Evolutionary conservation across 2,329 filamentous ascomycete genomes (phyloP).

Genomic region (Pestalotiopsis fici): DNA sequence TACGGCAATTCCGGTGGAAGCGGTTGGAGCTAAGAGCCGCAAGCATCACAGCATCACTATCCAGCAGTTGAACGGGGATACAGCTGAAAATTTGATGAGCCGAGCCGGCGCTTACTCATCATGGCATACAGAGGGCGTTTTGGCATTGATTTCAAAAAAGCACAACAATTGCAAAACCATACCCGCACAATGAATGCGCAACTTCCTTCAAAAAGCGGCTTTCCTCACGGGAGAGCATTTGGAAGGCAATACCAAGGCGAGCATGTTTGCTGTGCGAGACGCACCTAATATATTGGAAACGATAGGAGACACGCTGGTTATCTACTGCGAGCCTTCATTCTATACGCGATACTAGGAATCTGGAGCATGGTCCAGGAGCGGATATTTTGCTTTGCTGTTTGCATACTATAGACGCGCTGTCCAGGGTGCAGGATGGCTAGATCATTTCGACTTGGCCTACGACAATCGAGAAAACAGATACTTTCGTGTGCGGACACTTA

Average conservation of each 20-base stretch:
- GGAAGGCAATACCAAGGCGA: not conserved
- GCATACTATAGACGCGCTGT: not conserved
- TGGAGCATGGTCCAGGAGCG: not conserved
- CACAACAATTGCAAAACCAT: not conserved
- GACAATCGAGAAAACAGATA: not conserved
- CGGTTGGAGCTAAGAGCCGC: constrained; percentile 36
- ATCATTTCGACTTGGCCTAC: not conserved
- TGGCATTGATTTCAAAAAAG: not conserved
- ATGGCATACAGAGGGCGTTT: not conserved
- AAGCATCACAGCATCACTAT: too few relatives aligned
- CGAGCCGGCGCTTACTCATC: not conserved
- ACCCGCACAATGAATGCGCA: not conserved
- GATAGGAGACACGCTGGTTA: not conserved
- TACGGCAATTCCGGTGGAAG: constrained; percentile 53
- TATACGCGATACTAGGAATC: not conserved
- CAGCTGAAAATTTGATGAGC: not conserved
- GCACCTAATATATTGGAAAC: not conserved
- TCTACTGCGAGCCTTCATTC: not conserved
- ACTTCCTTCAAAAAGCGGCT: not conserved
- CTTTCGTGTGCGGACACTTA: not conserved
- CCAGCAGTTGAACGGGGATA: not conserved
- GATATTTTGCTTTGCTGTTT: not conserved
- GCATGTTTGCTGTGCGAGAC: not conserved
- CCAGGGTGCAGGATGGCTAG: not conserved
- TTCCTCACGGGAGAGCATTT: not conserved